phyloP scores from a whole-genome alignment of 768 basidiomycete genomes.

The Grammothele lineata region DNA sequence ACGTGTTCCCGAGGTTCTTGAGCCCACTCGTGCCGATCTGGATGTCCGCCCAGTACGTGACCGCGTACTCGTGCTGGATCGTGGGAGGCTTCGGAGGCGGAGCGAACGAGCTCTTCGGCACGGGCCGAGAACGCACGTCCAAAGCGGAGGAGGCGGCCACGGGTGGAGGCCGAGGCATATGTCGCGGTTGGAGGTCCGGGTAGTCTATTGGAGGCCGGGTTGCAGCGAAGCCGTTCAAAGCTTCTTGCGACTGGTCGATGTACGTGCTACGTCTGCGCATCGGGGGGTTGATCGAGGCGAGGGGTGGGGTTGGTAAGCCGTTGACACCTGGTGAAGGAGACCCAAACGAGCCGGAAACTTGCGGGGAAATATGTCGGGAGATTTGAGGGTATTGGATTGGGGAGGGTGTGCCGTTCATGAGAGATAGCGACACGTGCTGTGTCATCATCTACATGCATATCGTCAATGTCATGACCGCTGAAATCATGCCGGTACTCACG shows the following conservation, averaged over 20 bases:
- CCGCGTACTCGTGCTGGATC: conserved; percentile 73
- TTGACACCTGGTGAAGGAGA: conserved; percentile 34
- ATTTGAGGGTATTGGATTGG: conserved; percentile 55
- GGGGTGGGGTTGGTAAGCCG: conserved; percentile 63
- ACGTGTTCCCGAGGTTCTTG: conserved; percentile 96
- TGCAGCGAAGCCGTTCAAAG: conserved; percentile 44
- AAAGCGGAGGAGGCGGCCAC: conserved; percentile 63
- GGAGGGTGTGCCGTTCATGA: conserved; percentile 34
- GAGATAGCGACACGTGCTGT: conserved; percentile 31
- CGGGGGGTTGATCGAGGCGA: conserved; percentile 80
- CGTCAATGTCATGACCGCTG: neutral
- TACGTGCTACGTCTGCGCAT: conserved; percentile 73
- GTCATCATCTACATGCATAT: conserved; percentile 30
- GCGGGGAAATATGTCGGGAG: conserved; percentile 34
- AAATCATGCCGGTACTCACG: conserved; percentile 32
- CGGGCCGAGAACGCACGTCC: conserved; percentile 60
- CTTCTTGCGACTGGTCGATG: conserved; percentile 72
- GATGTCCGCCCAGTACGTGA: conserved; percentile 79
- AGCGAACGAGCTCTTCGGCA: conserved; percentile 26
- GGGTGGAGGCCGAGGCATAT: conserved; percentile 74
- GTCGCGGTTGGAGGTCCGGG: conserved; percentile 62
- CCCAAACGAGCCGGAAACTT: conserved; percentile 38
- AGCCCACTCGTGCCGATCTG: conserved; percentile 79
- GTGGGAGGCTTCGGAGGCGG: conserved; percentile 54
- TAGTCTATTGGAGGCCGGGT: conserved; percentile 69